phyloP scores from a whole-genome alignment of 768 basidiomycete genomes.

The Paxillus ammoniavirescens region DNA sequence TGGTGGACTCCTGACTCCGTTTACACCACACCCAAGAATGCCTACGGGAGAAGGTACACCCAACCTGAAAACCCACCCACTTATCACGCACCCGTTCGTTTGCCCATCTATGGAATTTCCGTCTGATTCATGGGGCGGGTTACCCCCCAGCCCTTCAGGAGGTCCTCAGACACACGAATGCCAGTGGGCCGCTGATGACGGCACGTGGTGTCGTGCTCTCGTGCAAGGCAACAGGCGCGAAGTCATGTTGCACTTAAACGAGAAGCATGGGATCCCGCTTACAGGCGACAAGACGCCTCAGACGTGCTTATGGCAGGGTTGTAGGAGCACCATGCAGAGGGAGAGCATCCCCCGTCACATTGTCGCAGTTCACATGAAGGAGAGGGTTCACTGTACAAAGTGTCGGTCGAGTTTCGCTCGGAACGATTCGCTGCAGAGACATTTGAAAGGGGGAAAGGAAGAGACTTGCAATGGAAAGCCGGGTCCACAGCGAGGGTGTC shows the following conservation, averaged over 20 bases:
- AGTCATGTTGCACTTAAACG: slow-evolving; percentile 12
- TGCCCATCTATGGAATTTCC: not conserved
- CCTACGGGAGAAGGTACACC: no score
- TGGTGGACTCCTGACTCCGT: no score
- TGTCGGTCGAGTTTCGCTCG: slow-evolving; percentile 24
- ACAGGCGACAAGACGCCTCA: slow-evolving; percentile 6
- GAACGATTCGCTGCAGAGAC: slow-evolving; percentile 24
- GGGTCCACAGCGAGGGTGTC: no score
- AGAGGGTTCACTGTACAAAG: slow-evolving; percentile 17
- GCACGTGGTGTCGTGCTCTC: not conserved
- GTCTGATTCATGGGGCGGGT: not conserved
- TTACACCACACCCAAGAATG: no score
- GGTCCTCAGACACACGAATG: slow-evolving; percentile 4
- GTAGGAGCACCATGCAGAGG: slow-evolving; percentile 18
- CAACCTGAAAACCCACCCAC: not conserved
- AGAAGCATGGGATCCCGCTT: slow-evolving; percentile 5
- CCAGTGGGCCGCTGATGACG: slow-evolving; percentile 10
- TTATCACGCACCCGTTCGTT: not conserved
- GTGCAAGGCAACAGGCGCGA: slow-evolving; percentile 8
- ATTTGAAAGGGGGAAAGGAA: slow-evolving; percentile 3
- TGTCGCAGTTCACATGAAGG: slow-evolving; percentile 19
- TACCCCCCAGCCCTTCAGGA: not conserved
- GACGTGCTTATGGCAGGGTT: slow-evolving; percentile 17
- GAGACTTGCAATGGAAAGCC: slow-evolving; percentile 6
- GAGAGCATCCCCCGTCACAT: slow-evolving; percentile 29